Evolutionary conservation across 164 flowering plant species (phyloP).

Genomic region (Dillenia turbinata): DNA sequence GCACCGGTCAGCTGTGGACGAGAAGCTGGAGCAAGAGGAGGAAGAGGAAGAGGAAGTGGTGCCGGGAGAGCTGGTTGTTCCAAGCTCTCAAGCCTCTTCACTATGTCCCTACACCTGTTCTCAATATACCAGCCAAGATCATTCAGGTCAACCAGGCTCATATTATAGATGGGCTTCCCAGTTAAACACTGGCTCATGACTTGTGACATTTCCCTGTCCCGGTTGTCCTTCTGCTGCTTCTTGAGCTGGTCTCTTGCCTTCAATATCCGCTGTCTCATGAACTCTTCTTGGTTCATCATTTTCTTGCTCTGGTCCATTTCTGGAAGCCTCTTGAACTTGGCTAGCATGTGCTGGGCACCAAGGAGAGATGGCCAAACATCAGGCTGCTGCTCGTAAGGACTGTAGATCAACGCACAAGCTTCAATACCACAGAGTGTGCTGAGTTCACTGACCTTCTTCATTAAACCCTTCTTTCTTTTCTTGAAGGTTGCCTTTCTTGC

Average conservation of each 20-base stretch:
- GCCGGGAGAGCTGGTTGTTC: neutral
- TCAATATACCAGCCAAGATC: constrained; percentile 51
- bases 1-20: neutral
- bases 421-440: constrained; percentile 58
- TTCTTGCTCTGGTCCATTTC: constrained; percentile 72
- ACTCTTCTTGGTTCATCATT: constrained; percentile 65
- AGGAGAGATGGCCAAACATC: constrained; percentile 53
- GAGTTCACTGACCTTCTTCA: constrained; percentile 66
- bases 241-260: constrained; percentile 47
- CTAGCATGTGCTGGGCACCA: constrained; percentile 34
- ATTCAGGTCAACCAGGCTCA: constrained; percentile 29
- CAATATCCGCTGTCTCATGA: constrained; percentile 38
- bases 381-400: constrained; percentile 40
- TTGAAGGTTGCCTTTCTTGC: constrained; percentile 59
- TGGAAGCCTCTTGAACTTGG: constrained; percentile 46
- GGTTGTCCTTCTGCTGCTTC: constrained; percentile 43
- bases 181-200: constrained; percentile 39
- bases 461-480: constrained; percentile 57
- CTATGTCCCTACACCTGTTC: constrained; percentile 29
- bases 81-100: constrained; percentile 17
- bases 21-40: neutral
- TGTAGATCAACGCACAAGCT: constrained; percentile 48
- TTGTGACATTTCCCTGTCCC: constrained; percentile 33
- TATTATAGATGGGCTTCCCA: constrained; percentile 22
- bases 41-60: too few relatives aligned